These are phyloP conservation scores for Hyphopichia fennica DNA, from an alignment of 1,139 yeast species.

Conservation along the genomic window DNA sequence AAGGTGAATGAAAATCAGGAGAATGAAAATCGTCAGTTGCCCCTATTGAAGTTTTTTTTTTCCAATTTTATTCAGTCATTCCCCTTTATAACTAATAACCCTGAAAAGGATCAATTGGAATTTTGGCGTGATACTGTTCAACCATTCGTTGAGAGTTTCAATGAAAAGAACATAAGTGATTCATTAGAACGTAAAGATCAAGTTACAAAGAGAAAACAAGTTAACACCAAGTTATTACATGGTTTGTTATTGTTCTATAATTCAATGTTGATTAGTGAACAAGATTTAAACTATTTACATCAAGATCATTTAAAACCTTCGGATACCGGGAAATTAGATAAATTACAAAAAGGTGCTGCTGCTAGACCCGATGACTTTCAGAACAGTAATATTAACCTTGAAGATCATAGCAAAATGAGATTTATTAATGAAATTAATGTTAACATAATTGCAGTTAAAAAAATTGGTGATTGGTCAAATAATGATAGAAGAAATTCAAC, in stretches of 20 bases:
- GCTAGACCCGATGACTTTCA: constrained; percentile 3
- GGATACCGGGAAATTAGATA: constrained; percentile 53
- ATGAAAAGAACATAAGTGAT: constrained; percentile 63
- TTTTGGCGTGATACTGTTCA: constrained; percentile 85
- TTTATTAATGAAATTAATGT: constrained; percentile 60
- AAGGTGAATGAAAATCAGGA: constrained; percentile 12
- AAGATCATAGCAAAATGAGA: constrained; percentile 33
- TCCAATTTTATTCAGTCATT: constrained; percentile 60
- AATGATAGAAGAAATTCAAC: constrained; percentile 15
- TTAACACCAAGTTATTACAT: constrained; percentile 59
- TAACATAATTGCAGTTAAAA: constrained; percentile 65
- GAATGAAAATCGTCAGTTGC: too few species aligned
- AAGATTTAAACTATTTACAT: constrained; percentile 54
- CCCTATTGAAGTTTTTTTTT: constrained; percentile 68
- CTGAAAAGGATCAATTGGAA: constrained; percentile 45
- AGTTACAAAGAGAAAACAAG: constrained; percentile 67
- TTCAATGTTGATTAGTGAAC: constrained; percentile 67
- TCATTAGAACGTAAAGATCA: constrained; percentile 72
- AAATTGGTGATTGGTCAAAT: constrained; percentile 4
- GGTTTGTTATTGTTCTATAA: constrained; percentile 68
- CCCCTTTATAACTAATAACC: constrained; percentile 63
- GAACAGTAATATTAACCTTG: background rate
- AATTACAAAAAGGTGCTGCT: constrained; percentile 22
- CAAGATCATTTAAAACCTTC: constrained; percentile 51
- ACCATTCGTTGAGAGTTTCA: constrained; percentile 75